Percentiles rank a stretch among this genome's conserved stretches.
These are phyloP conservation scores for Claviceps citrina DNA, from an alignment of 2,329 filamentous ascomycete genomes.

Conservation along the genomic window DNA sequence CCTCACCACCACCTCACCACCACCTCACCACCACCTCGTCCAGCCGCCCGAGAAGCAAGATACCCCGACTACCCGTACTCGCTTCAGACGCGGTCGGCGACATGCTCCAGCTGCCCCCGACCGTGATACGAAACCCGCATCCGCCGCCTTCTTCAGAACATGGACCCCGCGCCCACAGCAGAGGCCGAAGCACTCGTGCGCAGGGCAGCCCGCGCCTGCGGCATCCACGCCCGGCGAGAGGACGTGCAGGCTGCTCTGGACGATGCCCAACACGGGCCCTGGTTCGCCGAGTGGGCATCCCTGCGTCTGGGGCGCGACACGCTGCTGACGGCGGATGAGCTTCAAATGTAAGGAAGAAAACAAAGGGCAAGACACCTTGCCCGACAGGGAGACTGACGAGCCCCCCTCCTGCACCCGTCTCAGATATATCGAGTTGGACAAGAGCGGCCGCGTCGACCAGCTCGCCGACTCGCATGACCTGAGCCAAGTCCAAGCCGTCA, in stretches of 20 bases:
- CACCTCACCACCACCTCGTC: too few relatives aligned
- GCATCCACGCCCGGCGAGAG: constrained; percentile 19
- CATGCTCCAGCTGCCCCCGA: background rate
- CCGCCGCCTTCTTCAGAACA: constrained; percentile 3
- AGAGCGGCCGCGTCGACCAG: constrained; percentile 31
- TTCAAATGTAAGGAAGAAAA: constrained; percentile 26
- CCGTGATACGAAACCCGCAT: constrained; percentile 1
- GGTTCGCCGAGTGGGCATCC: constrained; percentile 32
- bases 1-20: too few relatives aligned
- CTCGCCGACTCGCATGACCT: constrained; percentile 30
- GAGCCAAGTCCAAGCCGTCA: constrained; percentile 33
- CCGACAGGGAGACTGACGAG: too few relatives aligned
- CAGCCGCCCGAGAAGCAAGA: too few relatives aligned
- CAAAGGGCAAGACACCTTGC: background rate
- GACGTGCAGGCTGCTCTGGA: constrained; percentile 23
- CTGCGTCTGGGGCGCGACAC: constrained; percentile 34
- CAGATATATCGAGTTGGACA: constrained; percentile 36
- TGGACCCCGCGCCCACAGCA: constrained; percentile 15
- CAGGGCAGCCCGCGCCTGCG: constrained; percentile 18
- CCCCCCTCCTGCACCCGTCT: background rate
- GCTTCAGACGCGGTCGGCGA: constrained; percentile 2
- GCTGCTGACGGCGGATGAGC: constrained; percentile 38
- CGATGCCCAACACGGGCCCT: constrained; percentile 19
- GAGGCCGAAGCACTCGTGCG: constrained; percentile 20
- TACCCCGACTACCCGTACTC: too few relatives aligned